Conservation (phyloP, 1,284 basidiomycete genomes). For the Stygiomarasmius scandens region DNA sequence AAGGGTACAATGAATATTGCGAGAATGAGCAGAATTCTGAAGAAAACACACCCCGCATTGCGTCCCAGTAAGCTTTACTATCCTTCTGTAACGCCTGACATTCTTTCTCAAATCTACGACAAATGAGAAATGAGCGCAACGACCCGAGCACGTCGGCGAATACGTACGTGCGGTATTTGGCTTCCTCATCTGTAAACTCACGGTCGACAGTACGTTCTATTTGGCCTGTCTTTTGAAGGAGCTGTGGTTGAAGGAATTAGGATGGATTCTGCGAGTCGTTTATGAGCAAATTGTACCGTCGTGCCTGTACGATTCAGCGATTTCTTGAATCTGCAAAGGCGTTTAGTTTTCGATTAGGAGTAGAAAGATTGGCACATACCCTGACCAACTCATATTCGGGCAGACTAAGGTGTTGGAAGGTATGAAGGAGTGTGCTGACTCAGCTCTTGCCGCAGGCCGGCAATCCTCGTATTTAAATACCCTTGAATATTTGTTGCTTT, state of each 20-base stretch:
- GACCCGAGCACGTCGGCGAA: neutral
- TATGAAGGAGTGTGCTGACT: too few relatives aligned
- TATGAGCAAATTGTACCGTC: constrained; percentile 50
- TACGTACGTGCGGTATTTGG: constrained; percentile 86
- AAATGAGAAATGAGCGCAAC: constrained; percentile 8
- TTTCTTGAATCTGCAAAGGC: constrained; percentile 81
- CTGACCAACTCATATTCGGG: constrained; percentile 47
- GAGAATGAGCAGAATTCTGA: neutral
- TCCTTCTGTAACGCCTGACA: constrained; percentile 91
- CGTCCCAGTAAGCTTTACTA: constrained; percentile 92
- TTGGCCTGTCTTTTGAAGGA: constrained; percentile 97
- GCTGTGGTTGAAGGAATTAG: constrained; percentile 41
- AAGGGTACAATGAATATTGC: neutral
- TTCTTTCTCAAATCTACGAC: constrained; percentile 88
- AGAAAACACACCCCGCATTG: constrained; percentile 76
- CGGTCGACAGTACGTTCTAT: constrained; percentile 94
- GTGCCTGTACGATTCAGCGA: constrained; percentile 92
- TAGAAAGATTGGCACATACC: constrained; percentile 36
- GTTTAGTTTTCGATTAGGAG: constrained; percentile 6
- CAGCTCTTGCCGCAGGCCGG: too few relatives aligned
- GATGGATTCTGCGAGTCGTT: constrained; percentile 15
- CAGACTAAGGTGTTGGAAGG: too few relatives aligned
- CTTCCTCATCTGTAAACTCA: constrained; percentile 92
- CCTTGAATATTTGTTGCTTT: too few relatives aligned
- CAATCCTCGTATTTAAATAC: too few relatives aligned